Percentiles rank a stretch among this genome's conserved stretches.
Conservation (phyloP, 441 rosid species). For the Arabidopsis hybrid region DNA sequence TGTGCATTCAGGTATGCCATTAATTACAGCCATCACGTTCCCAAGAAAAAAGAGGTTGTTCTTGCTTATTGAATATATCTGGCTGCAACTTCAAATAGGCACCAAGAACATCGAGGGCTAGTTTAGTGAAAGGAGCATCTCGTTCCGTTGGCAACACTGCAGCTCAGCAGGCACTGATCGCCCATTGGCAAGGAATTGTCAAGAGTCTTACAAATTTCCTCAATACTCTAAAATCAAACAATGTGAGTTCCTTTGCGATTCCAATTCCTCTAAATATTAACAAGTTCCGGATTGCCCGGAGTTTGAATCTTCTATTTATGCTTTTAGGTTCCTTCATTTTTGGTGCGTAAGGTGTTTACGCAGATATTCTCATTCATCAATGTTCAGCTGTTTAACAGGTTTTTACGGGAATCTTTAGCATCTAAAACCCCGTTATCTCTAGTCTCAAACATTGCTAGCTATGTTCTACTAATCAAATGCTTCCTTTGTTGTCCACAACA, state of each 20-base stretch:
- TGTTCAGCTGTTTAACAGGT: constrained; percentile 91
- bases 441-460: constrained; percentile 4
- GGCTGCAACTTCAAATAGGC: constrained; percentile 59
- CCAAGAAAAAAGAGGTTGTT: background rate
- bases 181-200: constrained; percentile 99
- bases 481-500: constrained; percentile 40
- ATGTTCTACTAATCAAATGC: constrained; percentile 19
- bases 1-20: constrained; percentile 90
- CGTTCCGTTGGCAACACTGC: constrained; percentile 87
- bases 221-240: constrained; percentile 79
- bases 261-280: background rate
- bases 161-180: constrained; percentile 94
- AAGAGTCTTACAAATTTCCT: constrained; percentile 95
- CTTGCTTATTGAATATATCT: background rate
- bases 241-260: constrained; percentile 56
- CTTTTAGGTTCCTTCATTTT: constrained; percentile 82
- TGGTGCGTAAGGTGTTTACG: constrained; percentile 87
- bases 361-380: constrained; percentile 94
- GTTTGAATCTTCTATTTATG: background rate
- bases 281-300: background rate
- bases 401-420: background rate
- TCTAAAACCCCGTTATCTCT: background rate
- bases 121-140: constrained; percentile 95
- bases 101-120: constrained; percentile 99
- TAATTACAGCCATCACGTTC: background rate